Conservation (phyloP, 1,284 basidiomycete genomes). For the Testicularia cyperi region DNA sequence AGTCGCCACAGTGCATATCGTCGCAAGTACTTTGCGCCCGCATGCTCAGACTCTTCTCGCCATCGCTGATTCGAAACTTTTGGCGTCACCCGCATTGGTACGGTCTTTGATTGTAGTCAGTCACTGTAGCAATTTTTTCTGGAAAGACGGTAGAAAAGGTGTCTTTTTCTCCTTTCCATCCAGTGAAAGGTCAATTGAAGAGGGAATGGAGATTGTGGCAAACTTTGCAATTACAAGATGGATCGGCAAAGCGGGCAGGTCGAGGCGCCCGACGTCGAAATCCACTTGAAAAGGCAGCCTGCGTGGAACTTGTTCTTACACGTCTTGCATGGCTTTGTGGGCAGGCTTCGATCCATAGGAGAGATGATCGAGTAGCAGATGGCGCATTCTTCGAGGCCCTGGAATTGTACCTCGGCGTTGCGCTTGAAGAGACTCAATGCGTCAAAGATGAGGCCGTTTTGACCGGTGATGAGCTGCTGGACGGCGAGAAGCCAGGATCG, state of each 20-base stretch:
- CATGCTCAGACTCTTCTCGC: no score
- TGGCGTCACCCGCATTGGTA: no score
- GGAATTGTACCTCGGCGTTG: conserved; percentile 70
- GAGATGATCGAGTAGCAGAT: conserved; percentile 77
- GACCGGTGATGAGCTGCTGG: conserved; percentile 78
- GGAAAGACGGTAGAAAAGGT: no score
- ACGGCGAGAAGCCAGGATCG: conserved; percentile 89
- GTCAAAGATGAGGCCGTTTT: conserved; percentile 90
- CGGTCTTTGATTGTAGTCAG: no score
- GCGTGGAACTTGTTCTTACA: conserved; percentile 92
- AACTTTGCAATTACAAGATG: conserved; percentile 62
- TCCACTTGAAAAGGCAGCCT: conserved; percentile 70
- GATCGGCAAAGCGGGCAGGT: conserved; percentile 85
- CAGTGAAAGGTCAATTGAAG: no score
- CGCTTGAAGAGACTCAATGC: conserved; percentile 91
- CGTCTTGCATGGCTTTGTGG: conserved; percentile 85
- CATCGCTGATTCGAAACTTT: no score
- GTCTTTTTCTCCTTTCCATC: no score
- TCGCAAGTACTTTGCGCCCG: no score
- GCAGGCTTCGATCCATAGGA: conserved; percentile 82
- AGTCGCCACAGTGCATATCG: no score
- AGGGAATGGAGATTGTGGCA: no score
- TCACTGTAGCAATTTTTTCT: no score
- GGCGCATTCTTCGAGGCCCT: conserved; percentile 57
- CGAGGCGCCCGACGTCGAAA: conserved; percentile 78